A percentile compares a stretch with the other conserved stretches of the same genome.
Conservation (phyloP, 192 early-diverging fungal species). For the Linnemannia elongata region DNA sequence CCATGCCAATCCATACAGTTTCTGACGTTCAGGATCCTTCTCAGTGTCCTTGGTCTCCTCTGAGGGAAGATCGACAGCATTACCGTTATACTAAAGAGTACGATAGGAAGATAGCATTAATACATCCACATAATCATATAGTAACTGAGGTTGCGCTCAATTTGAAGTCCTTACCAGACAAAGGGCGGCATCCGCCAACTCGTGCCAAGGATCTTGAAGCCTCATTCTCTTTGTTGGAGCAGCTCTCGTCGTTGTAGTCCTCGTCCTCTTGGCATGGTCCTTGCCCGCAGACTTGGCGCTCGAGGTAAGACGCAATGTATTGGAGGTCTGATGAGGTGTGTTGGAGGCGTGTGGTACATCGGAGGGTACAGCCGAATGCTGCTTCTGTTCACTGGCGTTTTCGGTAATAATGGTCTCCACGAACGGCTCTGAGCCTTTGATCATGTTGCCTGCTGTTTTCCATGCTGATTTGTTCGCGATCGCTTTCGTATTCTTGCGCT, state of each 20-base stretch:
- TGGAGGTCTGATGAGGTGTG: neutral
- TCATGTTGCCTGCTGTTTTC: conserved; percentile 29
- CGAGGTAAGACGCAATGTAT: neutral
- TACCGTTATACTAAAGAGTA: conserved; percentile 1
- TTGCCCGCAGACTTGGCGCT: conserved; percentile 2
- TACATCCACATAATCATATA: neutral
- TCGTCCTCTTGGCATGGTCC: neutral
- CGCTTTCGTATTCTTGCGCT: conserved; percentile 8
- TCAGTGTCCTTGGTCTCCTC: conserved; percentile 9
- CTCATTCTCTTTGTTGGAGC: no score
- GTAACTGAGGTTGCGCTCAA: neutral
- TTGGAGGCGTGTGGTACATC: neutral
- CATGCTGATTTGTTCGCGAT: conserved; percentile 21
- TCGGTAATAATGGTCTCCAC: conserved; percentile 13
- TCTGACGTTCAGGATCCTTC: conserved; percentile 6
- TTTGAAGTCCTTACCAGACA: no score
- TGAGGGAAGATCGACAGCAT: conserved; percentile 9
- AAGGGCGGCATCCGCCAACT: no score
- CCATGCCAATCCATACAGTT: conserved; percentile 15
- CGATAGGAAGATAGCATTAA: neutral
- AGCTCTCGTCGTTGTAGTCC: no score
- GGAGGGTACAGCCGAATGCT: conserved; percentile 1
- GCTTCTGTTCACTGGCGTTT: conserved; percentile 22
- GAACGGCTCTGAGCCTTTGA: conserved; percentile 23
- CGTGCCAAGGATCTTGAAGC: no score